These are phyloP conservation scores for Capronia coronata DNA, from an alignment of 2,329 filamentous ascomycete genomes.

Conservation along the genomic window DNA sequence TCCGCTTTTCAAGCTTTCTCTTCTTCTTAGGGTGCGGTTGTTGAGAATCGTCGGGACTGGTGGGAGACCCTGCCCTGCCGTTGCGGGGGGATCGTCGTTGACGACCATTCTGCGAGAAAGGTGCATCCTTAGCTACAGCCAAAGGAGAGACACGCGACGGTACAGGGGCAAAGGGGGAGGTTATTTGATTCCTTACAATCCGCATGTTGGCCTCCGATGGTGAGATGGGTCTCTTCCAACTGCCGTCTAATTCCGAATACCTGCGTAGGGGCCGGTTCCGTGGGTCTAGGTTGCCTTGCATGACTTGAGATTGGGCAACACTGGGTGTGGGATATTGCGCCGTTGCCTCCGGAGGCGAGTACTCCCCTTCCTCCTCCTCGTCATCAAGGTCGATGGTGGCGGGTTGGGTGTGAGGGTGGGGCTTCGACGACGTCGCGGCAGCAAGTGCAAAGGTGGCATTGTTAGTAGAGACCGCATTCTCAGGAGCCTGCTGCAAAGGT, in stretches of 20 bases:
- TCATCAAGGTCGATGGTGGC: slow-evolving; percentile 30
- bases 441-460: not conserved
- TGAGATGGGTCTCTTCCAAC: slow-evolving; percentile 21
- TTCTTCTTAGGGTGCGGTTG: slow-evolving; percentile 47
- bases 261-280: slow-evolving; percentile 26
- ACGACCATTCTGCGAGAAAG: slow-evolving; percentile 51
- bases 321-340: slow-evolving; percentile 32
- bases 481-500: slow-evolving; percentile 14
- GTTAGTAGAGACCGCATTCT: slow-evolving; percentile 8
- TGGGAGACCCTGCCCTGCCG: slow-evolving; percentile 40
- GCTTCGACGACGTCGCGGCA: slow-evolving; percentile 3
- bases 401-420: slow-evolving; percentile 3
- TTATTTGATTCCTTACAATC: slow-evolving; percentile 66
- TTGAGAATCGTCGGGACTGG: slow-evolving; percentile 30
- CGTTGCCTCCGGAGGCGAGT: slow-evolving; percentile 42
- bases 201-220: slow-evolving; percentile 45
- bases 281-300: slow-evolving; percentile 26
- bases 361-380: slow-evolving; percentile 42
- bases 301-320: slow-evolving; percentile 9
- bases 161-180: slow-evolving; percentile 66
- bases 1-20: slow-evolving; percentile 42
- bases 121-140: slow-evolving; percentile 47
- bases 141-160: slow-evolving; percentile 62
- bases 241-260: slow-evolving; percentile 27
- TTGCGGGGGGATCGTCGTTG: slow-evolving; percentile 31